A percentile compares a stretch with the other conserved stretches of the same genome.
Evolutionary conservation across 1,284 basidiomycete species (phyloP).

Genomic region (Irpex sp.): DNA sequence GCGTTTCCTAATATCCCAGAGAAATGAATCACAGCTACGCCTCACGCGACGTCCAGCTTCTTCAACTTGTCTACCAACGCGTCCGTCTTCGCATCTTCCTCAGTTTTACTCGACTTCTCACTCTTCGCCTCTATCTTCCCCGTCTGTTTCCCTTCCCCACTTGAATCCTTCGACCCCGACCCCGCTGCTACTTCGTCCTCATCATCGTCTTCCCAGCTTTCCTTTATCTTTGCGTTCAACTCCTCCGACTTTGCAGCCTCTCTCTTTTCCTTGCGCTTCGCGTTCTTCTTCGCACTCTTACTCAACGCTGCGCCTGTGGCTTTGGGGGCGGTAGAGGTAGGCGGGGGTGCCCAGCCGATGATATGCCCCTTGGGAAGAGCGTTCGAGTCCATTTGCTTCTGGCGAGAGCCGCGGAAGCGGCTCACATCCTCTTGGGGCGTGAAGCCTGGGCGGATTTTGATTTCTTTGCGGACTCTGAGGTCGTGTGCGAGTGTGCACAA

Average conservation of each 20-base stretch:
- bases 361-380: conserved; percentile 72
- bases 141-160: conserved; percentile 11
- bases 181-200: conserved; percentile 37
- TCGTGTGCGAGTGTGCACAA: background rate
- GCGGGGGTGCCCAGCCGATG: conserved; percentile 72
- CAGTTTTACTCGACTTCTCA: conserved; percentile 13
- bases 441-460: conserved; percentile 90
- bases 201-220: conserved; percentile 78
- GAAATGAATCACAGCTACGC: background rate
- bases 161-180: conserved; percentile 8
- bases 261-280: conserved; percentile 68
- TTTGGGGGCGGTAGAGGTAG: conserved; percentile 22
- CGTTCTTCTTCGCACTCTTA: conserved; percentile 77
- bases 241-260: conserved; percentile 43
- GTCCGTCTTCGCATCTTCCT: conserved; percentile 20
- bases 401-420: conserved; percentile 76
- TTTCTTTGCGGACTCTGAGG: conserved; percentile 79
- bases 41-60: conserved; percentile 37
- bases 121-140: conserved; percentile 6
- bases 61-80: conserved; percentile 40
- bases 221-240: conserved; percentile 42
- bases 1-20: conserved; percentile 5
- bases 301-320: conserved; percentile 29
- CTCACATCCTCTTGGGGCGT: conserved; percentile 92
- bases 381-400: conserved; percentile 64